These are phyloP conservation scores for Fraxinus floribunda DNA, from an alignment of 305 asterid genomes.

Conservation along the genomic window DNA sequence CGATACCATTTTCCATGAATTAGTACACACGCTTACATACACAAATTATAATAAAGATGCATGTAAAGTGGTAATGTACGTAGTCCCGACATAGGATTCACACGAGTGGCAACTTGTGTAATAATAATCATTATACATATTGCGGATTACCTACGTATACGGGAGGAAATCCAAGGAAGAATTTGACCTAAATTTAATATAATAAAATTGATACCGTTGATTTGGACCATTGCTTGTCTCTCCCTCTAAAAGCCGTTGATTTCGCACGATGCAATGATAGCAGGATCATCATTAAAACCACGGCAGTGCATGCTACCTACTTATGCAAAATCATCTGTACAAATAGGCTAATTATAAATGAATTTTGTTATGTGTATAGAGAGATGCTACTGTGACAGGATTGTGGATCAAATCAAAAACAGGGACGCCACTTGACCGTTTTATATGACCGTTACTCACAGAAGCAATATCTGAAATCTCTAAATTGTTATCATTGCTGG, in stretches of 20 bases:
- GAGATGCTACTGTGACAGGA: too few relatives aligned
- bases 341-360: too few relatives aligned
- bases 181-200: not conserved
- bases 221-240: not conserved
- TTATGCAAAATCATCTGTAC: too few relatives aligned
- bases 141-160: not conserved
- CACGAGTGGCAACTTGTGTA: not conserved
- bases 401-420: too few relatives aligned
- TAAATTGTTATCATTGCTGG: too few relatives aligned
- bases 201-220: not conserved
- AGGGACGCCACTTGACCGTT: too few relatives aligned
- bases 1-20: not conserved
- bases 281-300: not conserved
- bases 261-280: not conserved
- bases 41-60: not conserved
- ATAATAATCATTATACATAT: not conserved
- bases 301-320: too few relatives aligned
- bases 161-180: not conserved
- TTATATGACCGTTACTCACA: too few relatives aligned
- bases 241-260: not conserved
- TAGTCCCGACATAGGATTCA: not conserved
- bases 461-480: too few relatives aligned
- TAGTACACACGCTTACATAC: not conserved
- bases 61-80: not conserved
- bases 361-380: too few relatives aligned